These are phyloP conservation scores for Lentinula edodes DNA, from an alignment of 768 basidiomycete species.

Conservation along the genomic window DNA sequence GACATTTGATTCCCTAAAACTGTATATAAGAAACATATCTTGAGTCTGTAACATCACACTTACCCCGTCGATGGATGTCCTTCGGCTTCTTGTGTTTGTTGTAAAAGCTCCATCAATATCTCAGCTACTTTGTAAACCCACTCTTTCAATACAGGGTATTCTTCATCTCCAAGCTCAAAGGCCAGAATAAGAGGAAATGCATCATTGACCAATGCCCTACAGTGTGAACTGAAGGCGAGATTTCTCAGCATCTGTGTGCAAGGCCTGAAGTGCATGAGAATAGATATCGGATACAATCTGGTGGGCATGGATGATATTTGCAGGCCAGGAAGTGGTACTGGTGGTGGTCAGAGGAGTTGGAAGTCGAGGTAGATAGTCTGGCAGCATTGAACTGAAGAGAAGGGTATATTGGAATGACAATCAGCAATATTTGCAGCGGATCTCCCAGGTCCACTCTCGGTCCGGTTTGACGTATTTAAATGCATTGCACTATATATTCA, in stretches of 20 bases:
- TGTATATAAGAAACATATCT: not conserved
- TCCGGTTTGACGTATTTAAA: too few species aligned
- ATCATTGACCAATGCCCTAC: constrained; percentile 10
- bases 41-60: too few species aligned
- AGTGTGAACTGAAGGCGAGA: constrained; percentile 11
- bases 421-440: too few species aligned
- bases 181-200: constrained; percentile 9
- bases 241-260: constrained; percentile 13
- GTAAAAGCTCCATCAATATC: constrained; percentile 6
- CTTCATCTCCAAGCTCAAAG: constrained; percentile 4
- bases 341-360: too few species aligned
- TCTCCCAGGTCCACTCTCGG: too few species aligned
- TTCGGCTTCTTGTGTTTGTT: not conserved
- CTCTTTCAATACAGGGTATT: not conserved
- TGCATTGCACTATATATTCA: too few species aligned
- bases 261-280: not conserved
- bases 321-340: too few species aligned
- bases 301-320: constrained; percentile 11
- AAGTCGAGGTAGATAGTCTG: too few species aligned
- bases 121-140: constrained; percentile 9
- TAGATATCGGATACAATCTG: constrained; percentile 8
- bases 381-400: too few species aligned
- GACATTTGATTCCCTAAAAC: not conserved
- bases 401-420: too few species aligned
- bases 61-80: constrained; percentile 1